These are phyloP conservation scores for Arabidopsis suecica DNA, from an alignment of 345 rosid genomes.

Conservation along the genomic window DNA sequence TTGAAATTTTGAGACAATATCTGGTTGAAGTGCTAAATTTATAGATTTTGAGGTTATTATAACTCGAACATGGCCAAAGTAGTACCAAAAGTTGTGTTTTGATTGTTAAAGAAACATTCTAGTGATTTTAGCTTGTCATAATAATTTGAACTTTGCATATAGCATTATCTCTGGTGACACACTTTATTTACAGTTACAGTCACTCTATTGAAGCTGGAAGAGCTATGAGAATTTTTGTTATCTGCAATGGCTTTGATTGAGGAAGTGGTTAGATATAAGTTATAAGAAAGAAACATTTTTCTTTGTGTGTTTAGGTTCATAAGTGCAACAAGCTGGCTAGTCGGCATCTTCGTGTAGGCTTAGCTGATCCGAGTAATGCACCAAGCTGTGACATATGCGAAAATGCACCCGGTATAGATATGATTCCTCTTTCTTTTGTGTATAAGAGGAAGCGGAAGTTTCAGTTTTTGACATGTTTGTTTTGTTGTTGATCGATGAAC, in stretches of 20 bases:
- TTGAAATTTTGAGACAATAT: background rate
- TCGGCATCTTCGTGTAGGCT: constrained; percentile 77
- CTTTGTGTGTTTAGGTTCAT: constrained; percentile 59
- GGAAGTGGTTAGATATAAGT: background rate
- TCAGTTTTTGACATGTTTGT: background rate
- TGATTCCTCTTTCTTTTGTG: constrained; percentile 11
- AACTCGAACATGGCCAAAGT: background rate
- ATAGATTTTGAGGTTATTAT: background rate
- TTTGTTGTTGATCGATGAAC: background rate
- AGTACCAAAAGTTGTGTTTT: background rate
- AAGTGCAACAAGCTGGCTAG: constrained; percentile 86
- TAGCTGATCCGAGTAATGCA: constrained; percentile 69
- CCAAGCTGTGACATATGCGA: constrained; percentile 87
- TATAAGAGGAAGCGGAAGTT: background rate
- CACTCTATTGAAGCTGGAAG: constrained; percentile 4
- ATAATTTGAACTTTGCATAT: constrained; percentile 2
- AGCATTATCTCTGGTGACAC: background rate
- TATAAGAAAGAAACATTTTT: background rate
- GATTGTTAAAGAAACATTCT: background rate
- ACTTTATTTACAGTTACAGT: background rate
- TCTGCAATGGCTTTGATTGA: constrained; percentile 3
- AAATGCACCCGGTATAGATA: constrained; percentile 74
- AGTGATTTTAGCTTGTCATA: constrained; percentile 14
- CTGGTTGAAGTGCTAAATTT: background rate
- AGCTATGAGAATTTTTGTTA: background rate